phyloP scores from a whole-genome alignment of 1,139 yeast species.

The Pichia sp. region DNA sequence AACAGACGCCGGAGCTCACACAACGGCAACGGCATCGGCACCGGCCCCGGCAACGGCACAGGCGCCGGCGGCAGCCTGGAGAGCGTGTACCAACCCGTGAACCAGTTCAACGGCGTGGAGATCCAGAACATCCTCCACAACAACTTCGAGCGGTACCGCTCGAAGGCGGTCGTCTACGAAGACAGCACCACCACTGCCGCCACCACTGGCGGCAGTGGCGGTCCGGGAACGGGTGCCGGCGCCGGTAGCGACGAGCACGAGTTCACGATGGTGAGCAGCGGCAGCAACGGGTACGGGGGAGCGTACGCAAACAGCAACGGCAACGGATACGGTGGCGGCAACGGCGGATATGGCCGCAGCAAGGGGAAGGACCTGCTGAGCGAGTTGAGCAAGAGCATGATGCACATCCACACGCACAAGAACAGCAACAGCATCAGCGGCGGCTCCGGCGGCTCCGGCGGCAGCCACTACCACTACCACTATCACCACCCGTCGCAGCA shows the following conservation, averaged over 20 bases:
- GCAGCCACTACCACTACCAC: not conserved
- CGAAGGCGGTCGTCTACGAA: not conserved
- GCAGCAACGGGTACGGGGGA: not conserved
- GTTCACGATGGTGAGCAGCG: not conserved
- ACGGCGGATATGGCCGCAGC: not conserved
- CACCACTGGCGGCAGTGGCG: not conserved
- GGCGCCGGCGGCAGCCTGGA: not conserved
- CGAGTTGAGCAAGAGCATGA: constrained; percentile 23
- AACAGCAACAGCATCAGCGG: not conserved
- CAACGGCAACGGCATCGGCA: not conserved
- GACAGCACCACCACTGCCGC: not conserved
- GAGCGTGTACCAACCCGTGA: constrained; percentile 2
- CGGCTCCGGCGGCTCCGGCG: not conserved
- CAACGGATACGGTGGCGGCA: not conserved
- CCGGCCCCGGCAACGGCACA: too few relatives aligned
- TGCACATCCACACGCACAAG: not conserved
- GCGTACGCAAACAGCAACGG: not conserved
- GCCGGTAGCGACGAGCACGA: not conserved
- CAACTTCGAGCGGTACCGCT: not conserved
- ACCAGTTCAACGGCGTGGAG: constrained; percentile 2
- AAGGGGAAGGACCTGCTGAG: constrained; percentile 21
- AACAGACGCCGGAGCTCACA: constrained; percentile 12
- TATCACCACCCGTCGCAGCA: not conserved
- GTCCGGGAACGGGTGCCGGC: not conserved
- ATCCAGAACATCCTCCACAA: constrained; percentile 1